Conservation (phyloP, 169 alveolate genomes). For the Plasmodium vivax region DNA sequence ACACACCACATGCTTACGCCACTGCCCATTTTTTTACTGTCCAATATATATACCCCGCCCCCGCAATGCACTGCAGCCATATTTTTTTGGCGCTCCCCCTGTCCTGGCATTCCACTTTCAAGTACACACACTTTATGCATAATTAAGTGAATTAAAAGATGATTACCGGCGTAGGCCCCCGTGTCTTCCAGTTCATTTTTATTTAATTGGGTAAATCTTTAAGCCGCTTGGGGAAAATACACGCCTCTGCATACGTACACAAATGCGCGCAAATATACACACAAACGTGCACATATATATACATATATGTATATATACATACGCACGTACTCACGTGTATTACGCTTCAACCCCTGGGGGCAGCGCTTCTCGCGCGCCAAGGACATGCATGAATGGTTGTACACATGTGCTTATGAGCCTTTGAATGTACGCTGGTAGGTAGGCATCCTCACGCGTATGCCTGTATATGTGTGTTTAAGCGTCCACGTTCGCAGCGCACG, state of each 20-base stretch:
- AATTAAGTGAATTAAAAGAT: conserved; percentile 20
- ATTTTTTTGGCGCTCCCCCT: neutral
- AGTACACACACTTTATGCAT: conserved; percentile 31
- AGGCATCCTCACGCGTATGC: neutral
- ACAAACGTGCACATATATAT: neutral
- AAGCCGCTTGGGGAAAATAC: conserved; percentile 9
- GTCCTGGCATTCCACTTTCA: conserved; percentile 18
- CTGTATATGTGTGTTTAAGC: neutral
- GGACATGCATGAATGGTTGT: neutral
- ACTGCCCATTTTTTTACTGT: neutral
- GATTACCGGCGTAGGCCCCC: neutral
- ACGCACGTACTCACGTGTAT: neutral
- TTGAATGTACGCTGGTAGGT: neutral
- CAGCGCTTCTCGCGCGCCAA: neutral
- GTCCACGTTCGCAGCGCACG: neutral
- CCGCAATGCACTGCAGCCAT: neutral
- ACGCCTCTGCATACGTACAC: neutral
- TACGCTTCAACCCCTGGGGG: neutral
- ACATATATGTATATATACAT: neutral
- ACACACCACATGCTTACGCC: neutral
- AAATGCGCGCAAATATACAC: neutral
- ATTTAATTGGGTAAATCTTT: conserved; percentile 47
- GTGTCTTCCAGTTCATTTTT: neutral
- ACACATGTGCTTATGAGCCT: neutral
- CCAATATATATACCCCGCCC: neutral